phyloP scores from a whole-genome alignment of 129 eudicot genomes.

The Ambrosia artemisiifolia region DNA sequence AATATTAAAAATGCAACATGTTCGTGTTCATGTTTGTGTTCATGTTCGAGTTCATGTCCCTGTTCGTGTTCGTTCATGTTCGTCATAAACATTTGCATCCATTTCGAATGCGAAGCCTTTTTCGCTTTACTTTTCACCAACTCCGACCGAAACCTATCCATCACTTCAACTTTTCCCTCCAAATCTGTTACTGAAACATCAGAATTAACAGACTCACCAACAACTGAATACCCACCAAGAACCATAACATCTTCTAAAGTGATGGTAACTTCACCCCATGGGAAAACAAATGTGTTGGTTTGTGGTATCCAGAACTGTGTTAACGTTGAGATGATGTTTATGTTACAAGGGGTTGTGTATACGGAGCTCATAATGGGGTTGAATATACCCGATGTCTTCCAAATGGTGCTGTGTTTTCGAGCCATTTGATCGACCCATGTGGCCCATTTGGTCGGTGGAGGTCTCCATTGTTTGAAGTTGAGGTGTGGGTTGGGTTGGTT shows the following conservation, averaged over 20 bases:
- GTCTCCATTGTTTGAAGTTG: constrained; percentile 31
- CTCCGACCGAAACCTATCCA: background rate
- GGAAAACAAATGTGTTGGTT: constrained; percentile 46
- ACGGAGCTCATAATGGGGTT: constrained; percentile 27
- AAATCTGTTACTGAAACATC: constrained; percentile 1
- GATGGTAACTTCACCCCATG: constrained; percentile 51
- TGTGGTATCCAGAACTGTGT: constrained; percentile 28
- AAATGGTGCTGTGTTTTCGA: constrained; percentile 15
- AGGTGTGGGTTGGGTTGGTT: constrained; percentile 7
- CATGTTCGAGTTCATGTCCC: background rate
- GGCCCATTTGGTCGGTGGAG: constrained; percentile 30
- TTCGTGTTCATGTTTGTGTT: background rate
- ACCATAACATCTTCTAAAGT: constrained; percentile 46
- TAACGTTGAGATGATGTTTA: constrained; percentile 18
- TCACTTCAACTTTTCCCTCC: background rate
- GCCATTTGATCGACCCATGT: constrained; percentile 37
- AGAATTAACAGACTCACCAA: constrained; percentile 19
- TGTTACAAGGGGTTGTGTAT: constrained; percentile 25
- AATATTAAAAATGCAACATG: constrained; percentile 29
- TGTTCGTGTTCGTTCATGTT: background rate
- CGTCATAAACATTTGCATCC: constrained; percentile 40
- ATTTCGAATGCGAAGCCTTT: constrained; percentile 19
- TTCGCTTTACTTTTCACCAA: constrained; percentile 12
- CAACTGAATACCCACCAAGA: constrained; percentile 43
- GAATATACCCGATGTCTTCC: constrained; percentile 24